Base-by-base conservation (phyloP, 495 filamentous ascomycete genomes). In the Evernia prunastri region DNA sequence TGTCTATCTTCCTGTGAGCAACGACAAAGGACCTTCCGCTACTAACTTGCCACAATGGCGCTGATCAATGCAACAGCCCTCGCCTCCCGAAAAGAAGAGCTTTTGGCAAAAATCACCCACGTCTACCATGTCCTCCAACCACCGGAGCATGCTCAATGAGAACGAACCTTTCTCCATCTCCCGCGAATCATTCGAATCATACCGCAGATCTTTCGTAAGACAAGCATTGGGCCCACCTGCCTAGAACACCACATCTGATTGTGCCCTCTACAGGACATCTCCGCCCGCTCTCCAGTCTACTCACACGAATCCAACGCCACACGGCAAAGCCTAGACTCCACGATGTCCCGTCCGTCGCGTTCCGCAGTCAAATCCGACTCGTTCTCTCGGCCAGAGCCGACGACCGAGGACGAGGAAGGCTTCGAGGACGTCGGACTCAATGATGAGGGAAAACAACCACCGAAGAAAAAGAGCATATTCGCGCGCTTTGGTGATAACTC, bases 101-200 rank as follows among this genome's bases (percentile, higher is more conserved):
- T 88, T 91, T 69, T 98, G 92, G 95, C 85, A 86, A 49, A 82
- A 81, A 70, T 87, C 87, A 49, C 85, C 88, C 33, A 80, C 79
- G 51, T 85, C 87, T 12, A 84, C 84, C 17, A 42, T 59, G 42
- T 84, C 86, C 2, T 89, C 89, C 11, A 89, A 87, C 71, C 89
- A 87, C 64, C 82, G 83, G 35, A 85, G 82, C 69, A 81, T 87
- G 61, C 78, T 91, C 61, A 81, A 86, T 69, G 89, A 93, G 63
- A 90, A 91, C 71, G 94, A 97, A 70, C 92, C 90, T 29, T 98
- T 98, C 76, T 90, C 88, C 59, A 98, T 98, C 76, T 96, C 94
- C 37, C 86, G 94, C 68, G 94, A 98, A 76, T 96, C 92, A 12
- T 98, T 97, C 74, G 94, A 98, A 73, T 96, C 93, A 35, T 98